phyloP scores from a whole-genome alignment of 176 grass and related monocot species.

The Carex parvula region DNA sequence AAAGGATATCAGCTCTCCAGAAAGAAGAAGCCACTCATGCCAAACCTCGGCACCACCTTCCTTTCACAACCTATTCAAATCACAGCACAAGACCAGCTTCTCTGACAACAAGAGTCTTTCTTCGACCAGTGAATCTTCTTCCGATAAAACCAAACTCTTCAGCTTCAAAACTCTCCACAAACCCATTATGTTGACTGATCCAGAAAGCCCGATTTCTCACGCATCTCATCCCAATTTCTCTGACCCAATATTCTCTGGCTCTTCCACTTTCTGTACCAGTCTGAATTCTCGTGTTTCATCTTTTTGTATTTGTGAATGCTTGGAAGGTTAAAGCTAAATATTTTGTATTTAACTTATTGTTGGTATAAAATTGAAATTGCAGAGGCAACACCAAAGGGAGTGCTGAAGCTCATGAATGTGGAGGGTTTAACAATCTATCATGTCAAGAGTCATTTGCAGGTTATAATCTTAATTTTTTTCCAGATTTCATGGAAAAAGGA shows the following conservation, averaged over 20 bases:
- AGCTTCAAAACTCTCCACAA: neutral
- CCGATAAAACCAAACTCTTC: constrained; percentile 31
- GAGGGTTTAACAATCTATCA: constrained; percentile 83
- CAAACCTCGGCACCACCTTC: constrained; percentile 29
- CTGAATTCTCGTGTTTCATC: constrained; percentile 27
- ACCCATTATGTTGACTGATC: constrained; percentile 21
- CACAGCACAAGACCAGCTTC: constrained; percentile 24
- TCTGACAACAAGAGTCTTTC: constrained; percentile 24
- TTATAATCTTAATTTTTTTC: constrained; percentile 22
- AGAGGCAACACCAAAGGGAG: constrained; percentile 91
- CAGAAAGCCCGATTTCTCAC: constrained; percentile 46
- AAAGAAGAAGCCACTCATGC: constrained; percentile 37
- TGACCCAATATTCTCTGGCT: constrained; percentile 38
- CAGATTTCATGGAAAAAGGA: neutral
- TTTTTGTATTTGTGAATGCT: neutral
- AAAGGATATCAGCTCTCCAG: constrained; percentile 39
- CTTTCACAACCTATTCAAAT: constrained; percentile 31
- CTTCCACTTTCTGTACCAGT: constrained; percentile 71
- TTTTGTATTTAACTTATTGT: constrained; percentile 15
- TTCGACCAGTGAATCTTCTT: constrained; percentile 45
- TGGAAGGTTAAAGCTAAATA: neutral
- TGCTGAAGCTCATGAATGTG: constrained; percentile 84
- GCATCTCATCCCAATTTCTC: constrained; percentile 21
- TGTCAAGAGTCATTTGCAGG: constrained; percentile 97
- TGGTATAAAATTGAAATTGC: constrained; percentile 25